Evolutionary conservation across 805 yeast genomes (phyloP).

Genomic region (Kazachstania africana): DNA sequence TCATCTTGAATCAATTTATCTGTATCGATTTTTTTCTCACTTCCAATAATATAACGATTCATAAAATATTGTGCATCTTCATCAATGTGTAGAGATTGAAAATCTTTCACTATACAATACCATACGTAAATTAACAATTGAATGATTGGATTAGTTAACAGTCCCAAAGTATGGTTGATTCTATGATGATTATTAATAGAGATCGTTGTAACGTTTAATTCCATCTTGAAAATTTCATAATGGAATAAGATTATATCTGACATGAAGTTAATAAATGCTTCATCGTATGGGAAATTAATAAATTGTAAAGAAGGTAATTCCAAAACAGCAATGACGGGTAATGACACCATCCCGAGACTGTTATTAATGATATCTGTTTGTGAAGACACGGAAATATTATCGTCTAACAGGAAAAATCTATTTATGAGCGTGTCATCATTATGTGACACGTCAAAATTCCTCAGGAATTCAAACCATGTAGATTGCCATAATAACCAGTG

Average conservation of each 20-base stretch:
- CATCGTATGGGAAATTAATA: constrained; percentile 4
- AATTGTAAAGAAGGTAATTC: not conserved
- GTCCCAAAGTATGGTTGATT: constrained; percentile 5
- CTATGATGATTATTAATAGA: constrained; percentile 1
- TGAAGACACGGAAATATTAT: constrained; percentile 5
- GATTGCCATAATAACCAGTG: constrained; percentile 18
- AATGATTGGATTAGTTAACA: constrained; percentile 12
- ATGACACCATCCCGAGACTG: constrained; percentile 10
- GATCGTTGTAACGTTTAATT: constrained; percentile 3
- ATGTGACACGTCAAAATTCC: constrained; percentile 4
- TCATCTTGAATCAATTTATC: constrained; percentile 9
- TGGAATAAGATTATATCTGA: constrained; percentile 11
- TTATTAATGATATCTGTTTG: constrained; percentile 10
- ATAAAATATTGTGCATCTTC: constrained; percentile 4
- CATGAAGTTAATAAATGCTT: constrained; percentile 8
- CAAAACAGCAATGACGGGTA: constrained; percentile 7
- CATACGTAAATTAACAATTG: constrained; percentile 15
- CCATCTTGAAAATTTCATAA: constrained; percentile 7
- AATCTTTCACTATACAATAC: constrained; percentile 6
- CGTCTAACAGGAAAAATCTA: too few relatives aligned
- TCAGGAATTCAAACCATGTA: constrained; percentile 19
- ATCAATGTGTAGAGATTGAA: not conserved
- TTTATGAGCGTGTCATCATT: too few relatives aligned
- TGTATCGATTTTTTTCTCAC: constrained; percentile 7
- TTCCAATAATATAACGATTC: constrained; percentile 5